phyloP scores from a whole-genome alignment of 1,139 yeast genomes.

The Debaryomyces singareniensis region DNA sequence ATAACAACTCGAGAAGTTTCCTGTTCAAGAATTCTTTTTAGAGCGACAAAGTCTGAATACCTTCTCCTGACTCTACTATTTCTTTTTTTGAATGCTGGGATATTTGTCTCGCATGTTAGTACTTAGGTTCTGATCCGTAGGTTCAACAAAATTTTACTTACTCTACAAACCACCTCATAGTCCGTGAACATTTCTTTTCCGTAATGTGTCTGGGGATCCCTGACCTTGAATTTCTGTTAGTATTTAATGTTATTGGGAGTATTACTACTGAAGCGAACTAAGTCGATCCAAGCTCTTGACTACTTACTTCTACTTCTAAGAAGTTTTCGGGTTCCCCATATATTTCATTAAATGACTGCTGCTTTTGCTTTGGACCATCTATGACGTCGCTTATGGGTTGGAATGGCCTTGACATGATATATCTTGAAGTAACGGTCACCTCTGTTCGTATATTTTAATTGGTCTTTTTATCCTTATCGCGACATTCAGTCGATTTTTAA shows the following conservation, averaged over 20 bases:
- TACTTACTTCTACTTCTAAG: constrained; percentile 74
- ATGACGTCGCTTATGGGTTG: constrained; percentile 43
- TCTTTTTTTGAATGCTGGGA: constrained; percentile 76
- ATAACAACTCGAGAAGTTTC: constrained; percentile 75
- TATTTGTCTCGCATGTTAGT: constrained; percentile 44
- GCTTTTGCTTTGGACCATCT: constrained; percentile 34
- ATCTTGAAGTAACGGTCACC: too few relatives aligned
- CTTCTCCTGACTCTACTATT: constrained; percentile 72
- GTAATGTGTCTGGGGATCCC: constrained; percentile 78
- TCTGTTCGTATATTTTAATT: too few relatives aligned
- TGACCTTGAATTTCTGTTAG: constrained; percentile 27
- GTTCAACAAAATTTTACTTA: constrained; percentile 14
- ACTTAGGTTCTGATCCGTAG: constrained; percentile 1
- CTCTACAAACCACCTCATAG: constrained; percentile 80
- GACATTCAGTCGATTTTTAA: too few relatives aligned
- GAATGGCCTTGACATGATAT: constrained; percentile 37
- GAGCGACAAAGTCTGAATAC: constrained; percentile 83
- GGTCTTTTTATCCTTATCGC: too few relatives aligned
- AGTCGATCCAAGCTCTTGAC: not conserved
- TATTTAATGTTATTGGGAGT: not conserved
- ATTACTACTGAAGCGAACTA: not conserved
- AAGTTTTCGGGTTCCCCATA: constrained; percentile 96
- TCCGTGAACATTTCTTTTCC: constrained; percentile 77
- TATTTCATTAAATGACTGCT: constrained; percentile 71
- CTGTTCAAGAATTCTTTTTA: constrained; percentile 67